Percentiles rank a stretch among this genome's conserved stretches.
These are phyloP conservation scores for Fusarium piperis DNA, from an alignment of 2,329 filamentous ascomycete genomes.

Conservation along the genomic window DNA sequence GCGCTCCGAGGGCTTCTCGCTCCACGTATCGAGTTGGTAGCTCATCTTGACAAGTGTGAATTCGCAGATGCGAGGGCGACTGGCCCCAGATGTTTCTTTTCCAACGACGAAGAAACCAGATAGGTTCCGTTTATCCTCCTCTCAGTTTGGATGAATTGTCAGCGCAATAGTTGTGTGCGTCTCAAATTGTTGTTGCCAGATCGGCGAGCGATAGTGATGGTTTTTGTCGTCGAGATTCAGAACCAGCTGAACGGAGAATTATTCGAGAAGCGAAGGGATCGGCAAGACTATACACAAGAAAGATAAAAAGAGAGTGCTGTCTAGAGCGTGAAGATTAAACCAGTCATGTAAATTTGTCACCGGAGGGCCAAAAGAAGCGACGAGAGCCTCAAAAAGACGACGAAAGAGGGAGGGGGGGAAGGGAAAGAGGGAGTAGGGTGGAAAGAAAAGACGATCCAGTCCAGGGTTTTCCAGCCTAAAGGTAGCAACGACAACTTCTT, in stretches of 20 bases:
- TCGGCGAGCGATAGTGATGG: background rate
- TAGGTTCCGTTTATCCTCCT: background rate
- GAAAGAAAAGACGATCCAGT: background rate
- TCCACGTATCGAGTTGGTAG: slow-evolving; percentile 41
- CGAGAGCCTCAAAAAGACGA: background rate
- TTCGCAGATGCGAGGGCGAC: background rate
- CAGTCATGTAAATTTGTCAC: slow-evolving; percentile 28
- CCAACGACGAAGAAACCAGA: background rate
- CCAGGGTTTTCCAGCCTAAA: background rate
- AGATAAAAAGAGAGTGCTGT: slow-evolving; percentile 44
- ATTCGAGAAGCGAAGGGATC: background rate
- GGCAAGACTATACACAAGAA: slow-evolving; percentile 31
- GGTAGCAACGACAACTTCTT: background rate
- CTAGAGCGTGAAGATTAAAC: slow-evolving; percentile 35
- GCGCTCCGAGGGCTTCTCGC: slow-evolving; percentile 67
- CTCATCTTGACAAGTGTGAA: slow-evolving; percentile 36
- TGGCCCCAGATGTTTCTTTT: background rate
- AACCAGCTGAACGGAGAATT: slow-evolving; percentile 33
- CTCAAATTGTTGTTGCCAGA: background rate
- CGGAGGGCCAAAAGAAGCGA: slow-evolving; percentile 6
- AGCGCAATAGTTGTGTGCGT: background rate
- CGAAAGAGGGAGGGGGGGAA: background rate
- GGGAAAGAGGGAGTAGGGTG: background rate
- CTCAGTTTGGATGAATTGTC: background rate
- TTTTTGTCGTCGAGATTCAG: slow-evolving; percentile 26